phyloP scores from a whole-genome alignment of 2,329 filamentous ascomycete species.

The Fusarium setosum region DNA sequence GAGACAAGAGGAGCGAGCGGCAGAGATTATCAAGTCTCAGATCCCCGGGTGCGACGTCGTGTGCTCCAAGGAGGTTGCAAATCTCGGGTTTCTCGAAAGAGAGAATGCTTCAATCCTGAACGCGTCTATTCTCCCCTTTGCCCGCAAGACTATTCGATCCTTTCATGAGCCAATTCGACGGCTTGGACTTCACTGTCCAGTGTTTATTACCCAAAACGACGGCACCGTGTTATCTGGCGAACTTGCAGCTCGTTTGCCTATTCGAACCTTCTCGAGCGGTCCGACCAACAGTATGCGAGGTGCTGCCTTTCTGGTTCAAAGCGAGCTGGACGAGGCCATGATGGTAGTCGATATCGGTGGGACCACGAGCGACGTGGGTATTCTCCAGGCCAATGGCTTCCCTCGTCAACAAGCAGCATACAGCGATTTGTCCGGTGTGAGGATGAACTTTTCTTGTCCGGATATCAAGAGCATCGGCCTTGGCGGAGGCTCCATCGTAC shows the following conservation, averaged over 20 bases:
- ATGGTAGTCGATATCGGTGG: slow-evolving; percentile 76
- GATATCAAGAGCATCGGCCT: slow-evolving; percentile 70
- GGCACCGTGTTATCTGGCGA: slow-evolving; percentile 68
- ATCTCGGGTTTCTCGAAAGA: slow-evolving; percentile 67
- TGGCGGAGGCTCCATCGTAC: slow-evolving; percentile 67
- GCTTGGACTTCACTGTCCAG: slow-evolving; percentile 62
- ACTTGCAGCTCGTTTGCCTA: slow-evolving; percentile 66
- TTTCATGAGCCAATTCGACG: slow-evolving; percentile 64
- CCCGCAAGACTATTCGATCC: slow-evolving; percentile 64
- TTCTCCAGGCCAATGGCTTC: slow-evolving; percentile 70
- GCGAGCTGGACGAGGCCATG: slow-evolving; percentile 50
- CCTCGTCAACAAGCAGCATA: slow-evolving; percentile 72
- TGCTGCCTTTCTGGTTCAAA: slow-evolving; percentile 67
- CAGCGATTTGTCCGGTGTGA: slow-evolving; percentile 70
- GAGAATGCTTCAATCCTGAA: slow-evolving; percentile 76
- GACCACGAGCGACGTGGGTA: slow-evolving; percentile 73
- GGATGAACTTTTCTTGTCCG: slow-evolving; percentile 69
- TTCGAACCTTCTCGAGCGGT: slow-evolving; percentile 71
- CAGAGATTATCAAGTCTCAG: slow-evolving; percentile 53
- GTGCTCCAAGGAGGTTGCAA: slow-evolving; percentile 63
- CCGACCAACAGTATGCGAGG: slow-evolving; percentile 74
- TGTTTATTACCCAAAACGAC: slow-evolving; percentile 74
- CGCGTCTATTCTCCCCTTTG: slow-evolving; percentile 69
- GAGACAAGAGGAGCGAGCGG: slow-evolving; percentile 60
- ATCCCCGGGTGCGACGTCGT: slow-evolving; percentile 59